A percentile compares a stretch with the other conserved stretches of the same genome.
Conservation (phyloP, 1,284 basidiomycete genomes). For the Rhodotorula sp. region DNA sequence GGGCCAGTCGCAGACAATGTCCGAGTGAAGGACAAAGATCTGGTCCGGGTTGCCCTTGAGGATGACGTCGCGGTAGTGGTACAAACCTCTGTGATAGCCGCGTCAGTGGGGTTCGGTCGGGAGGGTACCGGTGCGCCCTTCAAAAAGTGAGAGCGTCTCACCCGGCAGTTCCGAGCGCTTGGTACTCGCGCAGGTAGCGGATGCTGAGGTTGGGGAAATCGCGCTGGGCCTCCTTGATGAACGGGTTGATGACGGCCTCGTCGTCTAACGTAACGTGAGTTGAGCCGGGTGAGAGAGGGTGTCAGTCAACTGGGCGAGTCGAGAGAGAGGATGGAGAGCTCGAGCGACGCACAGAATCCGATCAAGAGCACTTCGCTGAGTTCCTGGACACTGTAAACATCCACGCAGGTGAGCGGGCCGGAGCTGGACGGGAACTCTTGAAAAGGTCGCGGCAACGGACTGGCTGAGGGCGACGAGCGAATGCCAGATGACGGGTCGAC, state of each 20-base stretch:
- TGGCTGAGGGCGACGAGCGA: conserved; percentile 54
- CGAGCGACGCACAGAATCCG: conserved; percentile 50
- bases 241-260: conserved; percentile 53
- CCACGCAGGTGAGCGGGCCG: not conserved
- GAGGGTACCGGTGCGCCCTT: conserved; percentile 35
- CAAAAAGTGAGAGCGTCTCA: conserved; percentile 38
- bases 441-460: not conserved
- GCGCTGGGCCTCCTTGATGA: conserved; percentile 53
- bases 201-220: conserved; percentile 56
- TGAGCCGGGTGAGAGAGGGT: not conserved
- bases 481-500: conserved; percentile 56
- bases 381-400: conserved; percentile 46
- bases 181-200: conserved; percentile 55
- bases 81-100: conserved; percentile 34
- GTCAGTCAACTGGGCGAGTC: too few species aligned
- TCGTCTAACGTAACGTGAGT: conserved; percentile 45
- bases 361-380: conserved; percentile 55
- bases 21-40: conserved; percentile 57
- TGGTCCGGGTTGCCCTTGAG: conserved; percentile 52
- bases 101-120: not conserved
- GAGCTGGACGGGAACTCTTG: not conserved
- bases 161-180: conserved; percentile 55
- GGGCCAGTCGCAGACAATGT: conserved; percentile 53
- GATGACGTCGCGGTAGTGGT: conserved; percentile 53
- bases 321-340: too few species aligned